phyloP scores from a whole-genome alignment of 306 rosid species.

The Canavalia gladiata region DNA sequence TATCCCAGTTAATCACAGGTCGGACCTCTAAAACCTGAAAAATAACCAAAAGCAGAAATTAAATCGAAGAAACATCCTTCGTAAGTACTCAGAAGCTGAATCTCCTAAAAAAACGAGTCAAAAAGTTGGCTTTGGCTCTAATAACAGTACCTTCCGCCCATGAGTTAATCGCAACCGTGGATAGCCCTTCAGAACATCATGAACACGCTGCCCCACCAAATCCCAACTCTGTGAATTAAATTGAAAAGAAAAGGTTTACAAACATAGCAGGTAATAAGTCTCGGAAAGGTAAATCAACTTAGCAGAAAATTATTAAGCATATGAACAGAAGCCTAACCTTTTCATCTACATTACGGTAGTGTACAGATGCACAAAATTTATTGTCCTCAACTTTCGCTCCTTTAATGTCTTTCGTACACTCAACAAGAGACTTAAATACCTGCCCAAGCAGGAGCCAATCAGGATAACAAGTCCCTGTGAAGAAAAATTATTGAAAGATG shows the following conservation, averaged over 20 bases:
- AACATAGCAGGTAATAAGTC: neutral
- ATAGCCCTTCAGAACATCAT: constrained; percentile 68
- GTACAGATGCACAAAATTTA: constrained; percentile 94
- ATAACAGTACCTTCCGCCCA: constrained; percentile 84
- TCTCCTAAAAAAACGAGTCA: neutral
- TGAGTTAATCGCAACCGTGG: constrained; percentile 81
- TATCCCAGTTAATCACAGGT: constrained; percentile 92
- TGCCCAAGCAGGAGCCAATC: constrained; percentile 52
- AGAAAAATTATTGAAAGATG: constrained; percentile 25
- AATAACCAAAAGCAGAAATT: neutral
- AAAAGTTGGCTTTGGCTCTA: constrained; percentile 32
- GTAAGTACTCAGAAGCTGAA: neutral
- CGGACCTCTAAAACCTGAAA: constrained; percentile 95
- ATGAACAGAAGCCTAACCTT: constrained; percentile 59
- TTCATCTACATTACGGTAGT: constrained; percentile 93
- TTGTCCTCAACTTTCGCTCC: constrained; percentile 88
- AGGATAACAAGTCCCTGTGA: constrained; percentile 28
- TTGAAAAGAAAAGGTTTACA: constrained; percentile 24
- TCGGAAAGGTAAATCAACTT: neutral
- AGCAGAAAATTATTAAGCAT: constrained; percentile 15
- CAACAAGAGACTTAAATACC: constrained; percentile 74
- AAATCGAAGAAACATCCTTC: neutral
- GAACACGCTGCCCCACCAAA: constrained; percentile 70
- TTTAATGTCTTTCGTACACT: constrained; percentile 68
- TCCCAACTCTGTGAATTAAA: constrained; percentile 70